phyloP scores from a whole-genome alignment of 345 rosid genomes.

The Conringia planisiliqua region DNA sequence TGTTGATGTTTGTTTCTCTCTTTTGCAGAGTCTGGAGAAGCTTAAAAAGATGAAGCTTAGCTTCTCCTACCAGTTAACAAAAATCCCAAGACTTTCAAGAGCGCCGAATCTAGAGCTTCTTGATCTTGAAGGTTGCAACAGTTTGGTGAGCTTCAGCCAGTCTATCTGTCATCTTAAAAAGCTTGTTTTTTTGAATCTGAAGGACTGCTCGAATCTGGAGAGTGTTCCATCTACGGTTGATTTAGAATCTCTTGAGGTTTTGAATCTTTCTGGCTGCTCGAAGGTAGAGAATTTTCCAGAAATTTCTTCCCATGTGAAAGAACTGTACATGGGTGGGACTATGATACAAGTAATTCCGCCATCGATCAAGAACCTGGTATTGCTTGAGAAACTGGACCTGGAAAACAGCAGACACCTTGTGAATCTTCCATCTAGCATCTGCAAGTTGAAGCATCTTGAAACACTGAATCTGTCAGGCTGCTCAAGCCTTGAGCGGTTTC shows the following conservation, averaged over 20 bases:
- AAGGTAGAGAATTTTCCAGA: constrained; percentile 18
- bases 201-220: constrained; percentile 25
- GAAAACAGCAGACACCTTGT: constrained; percentile 7
- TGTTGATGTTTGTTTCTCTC: not conserved
- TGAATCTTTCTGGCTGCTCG: constrained; percentile 28
- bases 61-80: constrained; percentile 6
- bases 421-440: constrained; percentile 18
- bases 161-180: constrained; percentile 1
- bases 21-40: constrained; percentile 20
- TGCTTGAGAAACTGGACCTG: constrained; percentile 27
- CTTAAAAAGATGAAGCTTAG: constrained; percentile 22
- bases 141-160: constrained; percentile 19
- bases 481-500: constrained; percentile 12
- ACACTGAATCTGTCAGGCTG: constrained; percentile 27
- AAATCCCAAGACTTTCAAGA: constrained; percentile 25
- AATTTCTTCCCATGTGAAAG: constrained; percentile 28
- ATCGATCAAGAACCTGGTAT: constrained; percentile 13
- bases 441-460: constrained; percentile 34
- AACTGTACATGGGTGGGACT: constrained; percentile 22
- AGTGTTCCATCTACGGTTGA: constrained; percentile 9
- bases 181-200: constrained; percentile 26
- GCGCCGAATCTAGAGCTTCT: constrained; percentile 19
- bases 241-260: constrained; percentile 16
- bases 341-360: constrained; percentile 27
- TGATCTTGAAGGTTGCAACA: constrained; percentile 34